These are phyloP conservation scores for Helianthus annuus DNA, from an alignment of 129 eudicot genomes.

Conservation along the genomic window HanXRQr2.0-SUNRISE NC_035446.2:163712703-163713202, in stretches of 20 bases:
- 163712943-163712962: conserved; percentile 47
- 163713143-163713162: neutral
- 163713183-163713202: too few relatives aligned
- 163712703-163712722: conserved; percentile 63
- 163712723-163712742: conserved; percentile 44
- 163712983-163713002: conserved; percentile 14
- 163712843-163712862: conserved; percentile 12
- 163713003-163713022: conserved; percentile 14
- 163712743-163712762: conserved; percentile 33
- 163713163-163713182: neutral
- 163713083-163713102: conserved; percentile 21
- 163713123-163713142: conserved; percentile 8
- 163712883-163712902: conserved; percentile 39
- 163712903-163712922: conserved; percentile 60
- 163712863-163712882: conserved; percentile 11
- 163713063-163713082: neutral
- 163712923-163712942: conserved; percentile 49
- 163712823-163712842: too few relatives aligned
- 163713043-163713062: conserved; percentile 1
- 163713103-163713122: neutral
- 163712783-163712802: conserved; percentile 6
- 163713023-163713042: conserved; percentile 11
- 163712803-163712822: too few relatives aligned
- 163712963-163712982: neutral
- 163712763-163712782: neutral